Percentiles rank a stretch among this genome's conserved stretches.
These are phyloP conservation scores for Daucus carota DNA, from an alignment of 129 eudicot genomes.

Conservation along the genomic window DH1_v3.0 NC_030382.2:41168501-41169000, in stretches of 20 bases:
- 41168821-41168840: neutral
- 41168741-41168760: slow-evolving; percentile 94
- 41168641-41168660: slow-evolving; percentile 93
- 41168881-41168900: slow-evolving; percentile 75
- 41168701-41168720: slow-evolving; percentile 49
- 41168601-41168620: slow-evolving; percentile 7
- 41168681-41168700: slow-evolving; percentile 68
- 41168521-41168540: slow-evolving; percentile 55
- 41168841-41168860: slow-evolving; percentile 35
- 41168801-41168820: neutral
- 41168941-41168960: slow-evolving; percentile 98
- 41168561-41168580: neutral
- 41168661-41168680: slow-evolving; percentile 95
- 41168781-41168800: slow-evolving; percentile 16
- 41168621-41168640: slow-evolving; percentile 31
- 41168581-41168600: neutral
- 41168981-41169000: slow-evolving; percentile 7
- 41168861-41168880: slow-evolving; percentile 88
- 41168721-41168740: slow-evolving; percentile 63
- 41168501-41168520: slow-evolving; percentile 60
- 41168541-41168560: slow-evolving; percentile 49
- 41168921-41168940: slow-evolving; percentile 81
- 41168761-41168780: slow-evolving; percentile 94
- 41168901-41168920: slow-evolving; percentile 60
- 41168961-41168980: slow-evolving; percentile 54